phyloP scores from a whole-genome alignment of 225 moss, liverwort and hornwort species.

The Marchantia polymorpha region DNA sequence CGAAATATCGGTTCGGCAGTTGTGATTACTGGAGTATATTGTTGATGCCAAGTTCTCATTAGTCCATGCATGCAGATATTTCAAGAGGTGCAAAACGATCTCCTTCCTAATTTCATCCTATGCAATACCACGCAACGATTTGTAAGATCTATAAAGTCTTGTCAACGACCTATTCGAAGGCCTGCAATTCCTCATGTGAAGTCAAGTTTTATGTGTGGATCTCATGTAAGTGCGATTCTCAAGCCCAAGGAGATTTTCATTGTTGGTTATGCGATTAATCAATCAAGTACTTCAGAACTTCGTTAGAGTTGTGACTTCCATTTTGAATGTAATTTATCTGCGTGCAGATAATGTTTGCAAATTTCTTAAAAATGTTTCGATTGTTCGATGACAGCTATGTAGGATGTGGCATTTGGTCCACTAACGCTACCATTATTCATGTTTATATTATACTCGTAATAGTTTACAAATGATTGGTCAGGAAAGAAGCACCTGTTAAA shows the following conservation, averaged over 20 bases:
- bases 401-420: too few species aligned
- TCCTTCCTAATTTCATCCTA: conserved; percentile 85
- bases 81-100: conserved; percentile 81
- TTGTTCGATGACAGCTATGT: too few species aligned
- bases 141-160: conserved; percentile 73
- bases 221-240: conserved; percentile 45
- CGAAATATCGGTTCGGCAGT: too few species aligned
- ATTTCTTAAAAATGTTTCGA: too few species aligned
- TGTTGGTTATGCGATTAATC: not conserved
- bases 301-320: too few species aligned
- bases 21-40: not conserved
- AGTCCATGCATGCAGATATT: conserved; percentile 50
- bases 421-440: too few species aligned
- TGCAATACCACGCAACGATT: conserved; percentile 96
- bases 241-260: not conserved
- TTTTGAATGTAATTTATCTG: too few species aligned
- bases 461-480: too few species aligned
- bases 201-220: conserved; percentile 78
- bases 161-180: conserved; percentile 66
- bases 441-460: too few species aligned
- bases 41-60: not conserved
- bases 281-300: not conserved
- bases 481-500: too few species aligned
- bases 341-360: too few species aligned
- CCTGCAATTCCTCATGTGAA: conserved; percentile 58